These are phyloP conservation scores for Pythium brachiatum DNA, from an alignment of 352 stramenopile genomes.

Conservation along the genomic window DNA sequence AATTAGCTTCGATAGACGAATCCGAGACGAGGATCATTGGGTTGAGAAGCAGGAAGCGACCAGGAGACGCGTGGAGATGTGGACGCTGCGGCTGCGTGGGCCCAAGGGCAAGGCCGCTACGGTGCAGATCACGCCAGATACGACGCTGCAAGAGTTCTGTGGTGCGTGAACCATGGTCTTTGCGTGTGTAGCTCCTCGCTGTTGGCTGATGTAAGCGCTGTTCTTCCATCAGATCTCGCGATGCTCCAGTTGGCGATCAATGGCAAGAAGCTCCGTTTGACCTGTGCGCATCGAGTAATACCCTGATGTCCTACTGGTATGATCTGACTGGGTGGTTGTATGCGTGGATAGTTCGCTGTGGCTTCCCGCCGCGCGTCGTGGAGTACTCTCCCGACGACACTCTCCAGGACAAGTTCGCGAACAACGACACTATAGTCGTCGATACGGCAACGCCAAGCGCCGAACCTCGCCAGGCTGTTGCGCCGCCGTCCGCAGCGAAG, in stretches of 20 bases:
- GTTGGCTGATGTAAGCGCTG: not conserved
- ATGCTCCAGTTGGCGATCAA: conserved; percentile 42
- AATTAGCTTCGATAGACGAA: conserved; percentile 3
- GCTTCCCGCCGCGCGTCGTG: conserved; percentile 56
- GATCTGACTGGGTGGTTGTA: conserved; percentile 2
- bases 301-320: not conserved
- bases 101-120: conserved; percentile 53
- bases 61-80: no score
- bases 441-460: conserved; percentile 23
- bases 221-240: conserved; percentile 34
- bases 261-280: conserved; percentile 34
- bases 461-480: conserved; percentile 19
- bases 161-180: conserved; percentile 28
- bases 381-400: conserved; percentile 33
- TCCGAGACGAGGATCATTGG: no score
- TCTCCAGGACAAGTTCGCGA: conserved; percentile 49
- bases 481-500: not conserved
- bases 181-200: not conserved
- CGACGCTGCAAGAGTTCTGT: conserved; percentile 41
- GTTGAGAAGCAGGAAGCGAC: no score
- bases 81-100: conserved; percentile 64
- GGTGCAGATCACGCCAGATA: conserved; percentile 45
- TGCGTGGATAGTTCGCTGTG: conserved; percentile 46
- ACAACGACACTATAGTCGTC: conserved; percentile 77
- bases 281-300: conserved; percentile 33